Conservation (phyloP, 805 yeast species). For the Wickerhamomyces pijperi region DNA sequence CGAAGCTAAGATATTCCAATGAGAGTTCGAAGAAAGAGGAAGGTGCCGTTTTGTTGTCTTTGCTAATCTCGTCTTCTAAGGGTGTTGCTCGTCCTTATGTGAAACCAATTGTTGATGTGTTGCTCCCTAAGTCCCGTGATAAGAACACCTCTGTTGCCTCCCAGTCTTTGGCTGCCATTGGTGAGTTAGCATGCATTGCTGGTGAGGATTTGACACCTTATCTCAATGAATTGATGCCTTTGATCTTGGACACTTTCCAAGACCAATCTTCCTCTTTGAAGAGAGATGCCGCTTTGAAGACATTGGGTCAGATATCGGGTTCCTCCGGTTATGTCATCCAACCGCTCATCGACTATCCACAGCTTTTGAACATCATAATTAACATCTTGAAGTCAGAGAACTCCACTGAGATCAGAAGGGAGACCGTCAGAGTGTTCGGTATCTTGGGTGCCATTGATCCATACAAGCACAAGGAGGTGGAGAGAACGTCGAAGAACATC, state of each 20-base stretch:
- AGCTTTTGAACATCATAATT: constrained; percentile 69
- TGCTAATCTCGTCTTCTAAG: constrained; percentile 66
- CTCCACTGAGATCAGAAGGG: constrained; percentile 65
- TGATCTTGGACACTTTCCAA: constrained; percentile 76
- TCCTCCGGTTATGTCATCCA: constrained; percentile 93
- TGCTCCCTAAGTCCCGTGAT: constrained; percentile 68
- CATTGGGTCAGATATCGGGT: constrained; percentile 81
- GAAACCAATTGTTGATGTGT: constrained; percentile 77
- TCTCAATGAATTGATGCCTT: constrained; percentile 71
- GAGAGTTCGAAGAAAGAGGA: constrained; percentile 75
- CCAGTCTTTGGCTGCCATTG: constrained; percentile 75
- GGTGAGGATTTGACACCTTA: constrained; percentile 75
- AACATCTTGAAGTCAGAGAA: constrained; percentile 75
- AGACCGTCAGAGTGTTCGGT: constrained; percentile 82
- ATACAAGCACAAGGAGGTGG: constrained; percentile 86
- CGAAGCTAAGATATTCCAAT: constrained; percentile 76
- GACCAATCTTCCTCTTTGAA: constrained; percentile 86
- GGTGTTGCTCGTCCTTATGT: constrained; percentile 85
- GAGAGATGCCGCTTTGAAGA: constrained; percentile 79
- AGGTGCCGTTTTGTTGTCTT: constrained; percentile 63
- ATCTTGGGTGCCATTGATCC: constrained; percentile 96
- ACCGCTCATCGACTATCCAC: constrained; percentile 87
- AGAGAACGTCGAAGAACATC: constrained; percentile 44
- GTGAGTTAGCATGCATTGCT: constrained; percentile 80
- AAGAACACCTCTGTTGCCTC: constrained; percentile 74